Conservation (phyloP, 1,284 basidiomycete genomes). For the Heterobasidion occidentale region DNA sequence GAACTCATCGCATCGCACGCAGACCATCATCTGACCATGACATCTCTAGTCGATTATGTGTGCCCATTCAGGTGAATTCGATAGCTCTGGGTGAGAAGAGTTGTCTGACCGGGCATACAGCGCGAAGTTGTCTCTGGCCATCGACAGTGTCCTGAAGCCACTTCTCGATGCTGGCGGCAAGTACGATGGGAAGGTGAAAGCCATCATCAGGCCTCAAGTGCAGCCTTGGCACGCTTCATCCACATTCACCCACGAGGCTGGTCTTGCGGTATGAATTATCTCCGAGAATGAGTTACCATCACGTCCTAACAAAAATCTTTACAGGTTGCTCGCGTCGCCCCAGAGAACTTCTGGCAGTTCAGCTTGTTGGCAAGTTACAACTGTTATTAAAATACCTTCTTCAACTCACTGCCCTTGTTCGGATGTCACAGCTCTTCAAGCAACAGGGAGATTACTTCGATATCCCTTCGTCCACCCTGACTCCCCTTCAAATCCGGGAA, state of each 20-base stretch:
- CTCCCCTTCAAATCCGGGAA: slow-evolving; percentile 67
- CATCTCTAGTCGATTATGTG: slow-evolving; percentile 67
- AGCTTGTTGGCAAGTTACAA: slow-evolving; percentile 47
- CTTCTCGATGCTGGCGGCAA: slow-evolving; percentile 51
- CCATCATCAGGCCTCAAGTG: slow-evolving; percentile 76
- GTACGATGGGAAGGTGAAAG: slow-evolving; percentile 73
- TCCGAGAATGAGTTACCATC: not conserved
- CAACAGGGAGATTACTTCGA: slow-evolving; percentile 76
- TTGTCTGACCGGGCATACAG: slow-evolving; percentile 21
- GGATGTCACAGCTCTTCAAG: slow-evolving; percentile 56
- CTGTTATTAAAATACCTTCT: slow-evolving; percentile 7
- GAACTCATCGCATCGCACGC: slow-evolving; percentile 15
- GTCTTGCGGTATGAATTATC: slow-evolving; percentile 54
- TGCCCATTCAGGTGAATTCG: slow-evolving; percentile 69
- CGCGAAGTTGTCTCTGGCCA: slow-evolving; percentile 52
- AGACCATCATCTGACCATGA: not conserved
- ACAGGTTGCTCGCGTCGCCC: slow-evolving; percentile 58
- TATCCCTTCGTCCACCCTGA: slow-evolving; percentile 62
- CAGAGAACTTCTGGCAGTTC: slow-evolving; percentile 76
- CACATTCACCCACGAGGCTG: slow-evolving; percentile 75
- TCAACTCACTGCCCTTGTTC: not conserved
- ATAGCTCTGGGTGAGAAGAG: not conserved
- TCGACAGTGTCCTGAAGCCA: slow-evolving; percentile 56
- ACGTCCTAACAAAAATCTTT: not conserved
- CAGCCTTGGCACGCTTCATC: slow-evolving; percentile 80